phyloP scores from a whole-genome alignment of 768 basidiomycete species.

The Phaffia tasmanica region DNA sequence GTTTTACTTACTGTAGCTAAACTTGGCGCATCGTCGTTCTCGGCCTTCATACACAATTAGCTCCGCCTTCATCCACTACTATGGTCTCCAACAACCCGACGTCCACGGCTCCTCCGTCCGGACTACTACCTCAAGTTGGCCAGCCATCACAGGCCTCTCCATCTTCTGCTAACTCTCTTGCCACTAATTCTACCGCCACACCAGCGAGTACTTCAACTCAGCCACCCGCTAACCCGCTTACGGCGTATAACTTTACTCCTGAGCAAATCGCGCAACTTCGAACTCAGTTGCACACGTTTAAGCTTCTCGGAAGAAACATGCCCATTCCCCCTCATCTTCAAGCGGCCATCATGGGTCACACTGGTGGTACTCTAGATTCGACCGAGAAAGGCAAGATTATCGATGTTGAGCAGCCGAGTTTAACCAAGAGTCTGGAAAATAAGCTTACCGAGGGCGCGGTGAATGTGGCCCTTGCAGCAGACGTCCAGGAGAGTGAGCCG shows the following conservation, averaged over 20 bases:
- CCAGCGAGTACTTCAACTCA: background rate
- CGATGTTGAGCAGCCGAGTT: conserved; percentile 31
- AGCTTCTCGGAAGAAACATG: conserved; percentile 33
- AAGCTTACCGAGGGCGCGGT: conserved; percentile 64
- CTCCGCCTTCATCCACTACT: background rate
- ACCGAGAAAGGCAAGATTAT: conserved; percentile 51
- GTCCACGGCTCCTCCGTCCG: background rate
- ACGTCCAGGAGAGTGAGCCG: conserved; percentile 43
- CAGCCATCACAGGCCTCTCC: background rate
- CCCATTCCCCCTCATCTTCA: conserved; percentile 49
- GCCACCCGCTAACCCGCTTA: background rate
- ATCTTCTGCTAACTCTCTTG: background rate
- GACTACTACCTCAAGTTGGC: background rate
- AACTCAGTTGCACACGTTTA: conserved; percentile 35
- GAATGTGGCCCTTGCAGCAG: conserved; percentile 52
- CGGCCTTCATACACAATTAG: background rate
- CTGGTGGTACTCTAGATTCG: conserved; percentile 44
- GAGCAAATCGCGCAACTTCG: conserved; percentile 38
- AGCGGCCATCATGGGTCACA: conserved; percentile 45
- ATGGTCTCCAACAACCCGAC: background rate
- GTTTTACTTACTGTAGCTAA: too few species aligned
- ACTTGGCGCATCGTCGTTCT: background rate
- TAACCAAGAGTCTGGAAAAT: conserved; percentile 41
- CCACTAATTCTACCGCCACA: background rate
- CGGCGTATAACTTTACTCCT: conserved; percentile 28